Conservation (phyloP, 139 green algal genomes). For the Picochlorum sp. region DNA sequence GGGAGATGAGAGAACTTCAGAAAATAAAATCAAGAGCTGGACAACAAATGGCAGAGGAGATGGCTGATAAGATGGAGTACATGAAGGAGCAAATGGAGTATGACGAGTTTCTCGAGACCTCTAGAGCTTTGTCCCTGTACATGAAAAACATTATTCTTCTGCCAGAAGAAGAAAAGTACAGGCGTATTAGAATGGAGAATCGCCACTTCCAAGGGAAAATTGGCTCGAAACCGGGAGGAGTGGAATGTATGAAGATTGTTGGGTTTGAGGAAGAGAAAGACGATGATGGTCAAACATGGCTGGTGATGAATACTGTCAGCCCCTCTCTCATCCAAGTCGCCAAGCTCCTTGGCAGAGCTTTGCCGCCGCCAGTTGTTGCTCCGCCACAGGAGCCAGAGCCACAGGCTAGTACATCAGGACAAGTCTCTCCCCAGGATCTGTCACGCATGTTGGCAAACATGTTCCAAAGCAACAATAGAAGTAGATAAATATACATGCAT, state of each 20-base stretch:
- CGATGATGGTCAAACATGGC: neutral
- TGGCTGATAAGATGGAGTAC: slow-evolving; percentile 10
- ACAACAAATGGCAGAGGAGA: neutral
- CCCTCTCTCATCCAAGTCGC: neutral
- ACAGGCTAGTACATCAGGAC: neutral
- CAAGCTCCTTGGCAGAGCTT: neutral
- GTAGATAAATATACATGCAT: neutral
- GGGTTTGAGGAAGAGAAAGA: slow-evolving; percentile 25
- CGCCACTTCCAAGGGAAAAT: slow-evolving; percentile 10
- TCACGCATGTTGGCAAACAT: neutral
- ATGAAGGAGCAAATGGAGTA: slow-evolving; percentile 1
- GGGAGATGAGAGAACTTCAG: no score
- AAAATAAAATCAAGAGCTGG: no score
- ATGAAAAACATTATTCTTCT: slow-evolving; percentile 27
- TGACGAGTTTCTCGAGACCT: slow-evolving; percentile 26
- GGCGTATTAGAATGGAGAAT: slow-evolving; percentile 19
- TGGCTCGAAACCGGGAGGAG: slow-evolving; percentile 15
- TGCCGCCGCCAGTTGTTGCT: neutral
- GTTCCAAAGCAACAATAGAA: neutral
- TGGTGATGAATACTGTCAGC: neutral
- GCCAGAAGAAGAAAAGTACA: slow-evolving; percentile 26
- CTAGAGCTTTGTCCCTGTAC: slow-evolving; percentile 16
- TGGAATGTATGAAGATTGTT: slow-evolving; percentile 24
- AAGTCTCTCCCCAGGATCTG: neutral
- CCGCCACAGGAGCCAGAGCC: neutral